Base-by-base conservation (phyloP, 129 eudicot genomes). In the Arctium minus region DNA sequence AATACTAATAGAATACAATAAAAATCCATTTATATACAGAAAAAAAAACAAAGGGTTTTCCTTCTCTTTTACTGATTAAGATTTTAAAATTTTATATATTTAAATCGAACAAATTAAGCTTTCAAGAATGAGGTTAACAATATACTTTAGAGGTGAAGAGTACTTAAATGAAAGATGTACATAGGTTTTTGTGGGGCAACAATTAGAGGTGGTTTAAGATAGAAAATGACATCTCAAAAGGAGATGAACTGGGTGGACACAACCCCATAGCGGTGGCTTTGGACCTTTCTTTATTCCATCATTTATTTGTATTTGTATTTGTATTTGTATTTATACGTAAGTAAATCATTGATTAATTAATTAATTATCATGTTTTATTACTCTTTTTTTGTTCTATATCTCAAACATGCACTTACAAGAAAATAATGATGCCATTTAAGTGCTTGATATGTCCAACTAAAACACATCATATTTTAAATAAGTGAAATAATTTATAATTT, bases 241-340 rank as follows among this genome's bases (percentile, higher is more conserved):
- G 60, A 46, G 84, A 83, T 82, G 81, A 82, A 88, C 84, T 76
- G 90, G 89, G 88, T 87, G 90, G 90, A 81, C 89, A 83, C 86
- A 78, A 79, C 81, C 83, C 70, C 35, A 72, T 73, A 77, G 95
- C 97, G 94, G 97, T 93, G 95, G 84, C 84, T 89, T 92, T 90
- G 95, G 90, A 86, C 78, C 77, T 80, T 80, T 81, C 88, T 88
- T 89, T 48, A 89, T 78, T 87, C 73, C 68, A 70, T 39, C 70
- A 31, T 65, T 22, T 44, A 2, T 17, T 60, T 60, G 7, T 46
- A 46, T 12, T 50, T 17, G 8, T 60, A 7, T 40, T 44, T 44
- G 12, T 44, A 44, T 38, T 4, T 44, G 8, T 44, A 13, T 50
- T 53, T 53, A 2, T 17, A 53, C 17, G 15, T 53, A 53, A 53